phyloP scores from a whole-genome alignment of 192 early-diverging fungal genomes.

The Rhizoclosmatium globosum region DNA sequence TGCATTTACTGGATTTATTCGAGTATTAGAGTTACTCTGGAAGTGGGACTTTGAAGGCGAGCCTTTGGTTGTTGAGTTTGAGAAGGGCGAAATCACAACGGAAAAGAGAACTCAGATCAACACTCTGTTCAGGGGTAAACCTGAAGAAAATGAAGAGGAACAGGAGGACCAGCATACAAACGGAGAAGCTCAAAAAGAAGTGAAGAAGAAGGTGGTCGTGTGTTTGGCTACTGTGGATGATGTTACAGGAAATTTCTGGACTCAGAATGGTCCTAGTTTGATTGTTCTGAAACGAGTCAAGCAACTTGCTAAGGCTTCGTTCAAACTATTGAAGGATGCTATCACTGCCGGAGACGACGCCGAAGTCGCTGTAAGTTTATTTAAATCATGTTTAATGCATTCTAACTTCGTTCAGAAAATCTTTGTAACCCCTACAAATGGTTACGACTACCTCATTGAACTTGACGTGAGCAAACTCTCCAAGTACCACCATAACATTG shows the following conservation, averaged over 20 bases:
- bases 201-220: constrained; percentile 50
- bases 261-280: constrained; percentile 56
- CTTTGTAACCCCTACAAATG: constrained; percentile 81
- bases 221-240: constrained; percentile 74
- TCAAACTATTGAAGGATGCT: constrained; percentile 57
- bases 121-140: constrained; percentile 56
- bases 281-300: constrained; percentile 70
- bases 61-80: constrained; percentile 83
- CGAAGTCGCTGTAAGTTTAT: constrained; percentile 53
- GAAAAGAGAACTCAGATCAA: constrained; percentile 37
- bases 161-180: constrained; percentile 23
- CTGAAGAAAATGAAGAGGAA: constrained; percentile 58
- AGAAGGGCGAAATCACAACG: constrained; percentile 62
- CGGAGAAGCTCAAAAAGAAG: constrained; percentile 18
- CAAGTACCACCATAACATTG: constrained; percentile 42
- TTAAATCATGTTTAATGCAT: not conserved
- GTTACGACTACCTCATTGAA: constrained; percentile 81
- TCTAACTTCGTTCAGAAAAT: constrained; percentile 54
- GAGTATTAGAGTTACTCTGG: constrained; percentile 76
- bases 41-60: constrained; percentile 75
- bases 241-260: constrained; percentile 67
- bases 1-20: constrained; percentile 78
- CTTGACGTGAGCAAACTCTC: constrained; percentile 61
- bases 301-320: constrained; percentile 72
- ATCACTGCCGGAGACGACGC: constrained; percentile 45